phyloP scores from a whole-genome alignment of 2,329 filamentous ascomycete species.

The Lasiodiplodia sp. region DNA sequence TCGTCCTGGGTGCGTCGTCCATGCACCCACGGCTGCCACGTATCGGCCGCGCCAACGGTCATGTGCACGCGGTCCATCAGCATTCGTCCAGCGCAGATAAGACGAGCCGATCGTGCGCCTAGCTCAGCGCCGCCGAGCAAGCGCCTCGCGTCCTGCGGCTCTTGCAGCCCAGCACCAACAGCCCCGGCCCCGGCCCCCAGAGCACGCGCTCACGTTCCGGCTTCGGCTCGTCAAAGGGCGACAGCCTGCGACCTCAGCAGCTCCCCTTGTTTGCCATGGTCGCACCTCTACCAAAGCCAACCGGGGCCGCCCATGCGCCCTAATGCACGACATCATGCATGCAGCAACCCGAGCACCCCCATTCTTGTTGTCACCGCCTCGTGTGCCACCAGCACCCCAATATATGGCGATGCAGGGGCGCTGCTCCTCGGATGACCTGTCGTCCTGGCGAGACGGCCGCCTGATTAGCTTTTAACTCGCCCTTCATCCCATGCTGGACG shows the following conservation, averaged over 20 bases:
- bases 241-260: background rate
- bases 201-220: conserved; percentile 20
- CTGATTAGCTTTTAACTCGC: conserved; percentile 14
- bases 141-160: conserved; percentile 28
- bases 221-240: conserved; percentile 17
- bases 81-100: conserved; percentile 27
- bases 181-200: conserved; percentile 10
- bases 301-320: conserved; percentile 18
- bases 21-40: conserved; percentile 20
- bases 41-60: conserved; percentile 18
- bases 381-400: conserved; percentile 19
- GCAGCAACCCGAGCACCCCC: conserved; percentile 12
- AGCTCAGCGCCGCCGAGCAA: conserved; percentile 18
- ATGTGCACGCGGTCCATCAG: conserved; percentile 7
- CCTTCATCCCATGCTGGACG: background rate
- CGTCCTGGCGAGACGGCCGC: conserved; percentile 1
- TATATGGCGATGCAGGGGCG: conserved; percentile 26
- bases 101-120: conserved; percentile 26
- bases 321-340: conserved; percentile 31
- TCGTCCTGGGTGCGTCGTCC: conserved; percentile 3
- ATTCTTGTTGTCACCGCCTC: conserved; percentile 21
- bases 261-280: conserved; percentile 17
- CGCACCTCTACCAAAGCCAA: conserved; percentile 10
- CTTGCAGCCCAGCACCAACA: conserved; percentile 13
- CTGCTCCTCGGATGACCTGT: conserved; percentile 19